phyloP scores from a whole-genome alignment of 495 filamentous ascomycete genomes.

The Glutinoglossum americanum region DNA sequence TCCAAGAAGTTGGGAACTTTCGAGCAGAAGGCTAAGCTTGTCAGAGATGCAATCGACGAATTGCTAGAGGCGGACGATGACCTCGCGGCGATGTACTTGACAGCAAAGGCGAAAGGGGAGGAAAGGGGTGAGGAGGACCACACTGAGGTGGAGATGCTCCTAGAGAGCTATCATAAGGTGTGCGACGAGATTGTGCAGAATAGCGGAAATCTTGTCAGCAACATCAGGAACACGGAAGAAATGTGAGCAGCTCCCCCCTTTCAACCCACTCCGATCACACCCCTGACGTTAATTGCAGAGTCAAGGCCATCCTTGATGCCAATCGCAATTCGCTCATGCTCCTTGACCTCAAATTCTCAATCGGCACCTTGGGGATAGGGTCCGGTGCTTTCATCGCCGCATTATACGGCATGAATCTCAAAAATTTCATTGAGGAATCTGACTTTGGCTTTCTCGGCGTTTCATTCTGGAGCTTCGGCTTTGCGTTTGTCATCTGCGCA shows the following conservation, averaged over 20 bases:
- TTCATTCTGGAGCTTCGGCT: constrained; percentile 42
- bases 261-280: background rate
- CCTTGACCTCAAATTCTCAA: constrained; percentile 87
- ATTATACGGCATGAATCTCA: constrained; percentile 98
- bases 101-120: constrained; percentile 58
- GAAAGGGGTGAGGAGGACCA: constrained; percentile 68
- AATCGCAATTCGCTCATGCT: constrained; percentile 98
- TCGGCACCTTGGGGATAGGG: constrained; percentile 77
- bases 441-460: constrained; percentile 67
- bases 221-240: constrained; percentile 94
- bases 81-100: constrained; percentile 82
- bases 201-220: constrained; percentile 77
- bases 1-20: constrained; percentile 93
- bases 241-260: constrained; percentile 38
- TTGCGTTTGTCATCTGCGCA: constrained; percentile 51
- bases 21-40: constrained; percentile 86
- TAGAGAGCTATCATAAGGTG: constrained; percentile 95
- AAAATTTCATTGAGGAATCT: constrained; percentile 97
- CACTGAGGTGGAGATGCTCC: constrained; percentile 86
- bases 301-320: constrained; percentile 90
- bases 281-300: constrained; percentile 23
- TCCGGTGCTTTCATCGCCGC: constrained; percentile 86
- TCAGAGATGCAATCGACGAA: constrained; percentile 89
- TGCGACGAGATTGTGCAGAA: constrained; percentile 95
- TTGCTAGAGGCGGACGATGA: constrained; percentile 96